Conservation (phyloP, 352 stramenopile genomes). For the Phytophthora kernoviae region DNA sequence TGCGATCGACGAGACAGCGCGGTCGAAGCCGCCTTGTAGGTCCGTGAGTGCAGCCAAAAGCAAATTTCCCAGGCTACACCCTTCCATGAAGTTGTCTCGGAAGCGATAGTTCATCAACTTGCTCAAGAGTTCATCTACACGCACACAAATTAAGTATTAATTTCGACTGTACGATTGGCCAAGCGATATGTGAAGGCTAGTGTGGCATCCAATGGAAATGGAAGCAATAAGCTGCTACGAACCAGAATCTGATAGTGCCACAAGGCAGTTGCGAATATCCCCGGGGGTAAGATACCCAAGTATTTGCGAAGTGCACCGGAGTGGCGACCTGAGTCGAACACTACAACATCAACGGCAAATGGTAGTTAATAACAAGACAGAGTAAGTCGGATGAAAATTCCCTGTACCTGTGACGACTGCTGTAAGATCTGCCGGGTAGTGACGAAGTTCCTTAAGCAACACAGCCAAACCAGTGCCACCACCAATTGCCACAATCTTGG, state of each 20-base stretch:
- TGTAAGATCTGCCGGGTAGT: constrained; percentile 87
- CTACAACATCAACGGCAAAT: constrained; percentile 24
- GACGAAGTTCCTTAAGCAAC: constrained; percentile 82
- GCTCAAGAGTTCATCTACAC: constrained; percentile 80
- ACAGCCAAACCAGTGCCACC: constrained; percentile 82
- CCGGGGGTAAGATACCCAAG: constrained; percentile 82
- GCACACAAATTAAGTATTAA: constrained; percentile 1
- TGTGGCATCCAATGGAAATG: no score
- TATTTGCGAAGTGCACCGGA: constrained; percentile 84
- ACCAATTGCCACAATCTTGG: constrained; percentile 85
- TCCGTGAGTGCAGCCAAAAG: constrained; percentile 82
- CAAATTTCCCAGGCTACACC: constrained; percentile 83
- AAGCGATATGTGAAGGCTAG: background rate
- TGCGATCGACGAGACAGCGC: constrained; percentile 78
- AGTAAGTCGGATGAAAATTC: no score
- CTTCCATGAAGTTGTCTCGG: constrained; percentile 89
- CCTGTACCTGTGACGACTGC: constrained; percentile 74
- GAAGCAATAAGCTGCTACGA: constrained; percentile 3
- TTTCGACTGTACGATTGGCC: background rate
- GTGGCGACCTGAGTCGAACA: constrained; percentile 86
- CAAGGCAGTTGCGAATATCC: constrained; percentile 88
- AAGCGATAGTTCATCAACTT: constrained; percentile 91
- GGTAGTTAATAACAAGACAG: background rate
- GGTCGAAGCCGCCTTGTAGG: constrained; percentile 82
- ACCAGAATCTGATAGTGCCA: constrained; percentile 84